Base-by-base conservation (phyloP, 208 protist genomes). In the Trypanosoma avium region DNA sequence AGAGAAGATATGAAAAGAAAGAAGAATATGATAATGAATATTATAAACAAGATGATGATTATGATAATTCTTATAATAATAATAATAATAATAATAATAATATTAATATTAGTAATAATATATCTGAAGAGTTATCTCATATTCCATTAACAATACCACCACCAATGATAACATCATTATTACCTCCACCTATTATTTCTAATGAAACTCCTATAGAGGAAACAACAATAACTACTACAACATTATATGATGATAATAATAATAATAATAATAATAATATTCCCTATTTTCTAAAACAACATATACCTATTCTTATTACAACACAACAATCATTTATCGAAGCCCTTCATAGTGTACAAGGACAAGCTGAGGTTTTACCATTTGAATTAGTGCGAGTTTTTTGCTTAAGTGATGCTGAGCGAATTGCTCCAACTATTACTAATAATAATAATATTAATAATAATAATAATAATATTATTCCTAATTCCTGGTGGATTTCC, bases 321-420 rank as follows among this genome's bases (percentile, higher is more conserved):
- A 83, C 82, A 3, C 75, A 77, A 33, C 38, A 59, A 29, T 67
- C 73, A 19, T 54, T 92, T 33, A 61, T 75, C 24, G 71, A 77
- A 4, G 73, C 76, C 7, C 46, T 88, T 43, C 57, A 61, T 3
- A 17, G 47, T 13, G 79, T 79, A 26, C 56, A 47, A 19, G 73
- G 76, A 1, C 54, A 67, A 22, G 64, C 62, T 33, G 67, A 65
- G 13, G 55, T 70, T 21, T 60, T 92, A 43, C 88, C 77, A 3
- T 60, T 94, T 13, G 88, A 94, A 59, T 67, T 75, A 15, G 76
- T 91, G 21, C 79, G 83, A 10, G 58, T 80, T 22, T 73, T 69
- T n/a, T 73, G 57, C 27, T 45, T 92, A n/a, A 59, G 55, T 15
- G 62, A 84, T 22, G 62, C 77, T 8, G 84, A 91, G 33, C 68